Conservation (phyloP, 345 rosid genomes). For the Linum tenue region DNA sequence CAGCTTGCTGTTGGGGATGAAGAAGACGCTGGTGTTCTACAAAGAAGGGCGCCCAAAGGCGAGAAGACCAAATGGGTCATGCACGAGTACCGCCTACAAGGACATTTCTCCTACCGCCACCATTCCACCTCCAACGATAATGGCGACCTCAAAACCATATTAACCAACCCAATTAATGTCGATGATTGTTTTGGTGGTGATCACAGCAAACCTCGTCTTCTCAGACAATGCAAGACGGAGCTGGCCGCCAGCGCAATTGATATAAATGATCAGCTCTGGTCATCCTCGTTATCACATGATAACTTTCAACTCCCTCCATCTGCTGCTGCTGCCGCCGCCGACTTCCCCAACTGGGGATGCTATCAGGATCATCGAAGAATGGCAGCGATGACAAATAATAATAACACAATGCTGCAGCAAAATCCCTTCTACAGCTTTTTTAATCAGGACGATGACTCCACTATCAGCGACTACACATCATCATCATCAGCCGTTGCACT, state of each 20-base stretch:
- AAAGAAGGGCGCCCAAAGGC: slow-evolving; percentile 80
- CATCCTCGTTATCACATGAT: no score
- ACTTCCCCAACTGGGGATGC: no score
- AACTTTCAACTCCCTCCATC: not conserved
- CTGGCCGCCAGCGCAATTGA: not conserved
- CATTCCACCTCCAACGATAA: slow-evolving; percentile 36
- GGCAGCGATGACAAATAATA: no score
- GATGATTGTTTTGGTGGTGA: not conserved
- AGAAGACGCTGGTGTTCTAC: slow-evolving; percentile 80
- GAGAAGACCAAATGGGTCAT: slow-evolving; percentile 92
- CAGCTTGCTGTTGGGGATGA: slow-evolving; percentile 57
- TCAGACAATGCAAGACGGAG: slow-evolving; percentile 54
- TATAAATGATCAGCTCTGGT: not conserved
- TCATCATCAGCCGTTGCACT: no score
- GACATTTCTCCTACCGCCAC: slow-evolving; percentile 68
- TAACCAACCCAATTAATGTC: slow-evolving; percentile 12
- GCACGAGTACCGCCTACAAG: slow-evolving; percentile 90
- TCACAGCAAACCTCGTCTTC: slow-evolving; percentile 8
- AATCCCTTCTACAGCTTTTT: no score
- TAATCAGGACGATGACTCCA: no score
- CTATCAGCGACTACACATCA: no score
- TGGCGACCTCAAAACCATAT: not conserved
- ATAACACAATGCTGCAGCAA: no score
- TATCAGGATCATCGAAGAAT: no score
- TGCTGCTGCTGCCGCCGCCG: no score